Percentiles rank a stretch among this genome's conserved stretches.
Evolutionary conservation across 2,329 filamentous ascomycete species (phyloP).

Genomic region (Fusarium abutilonis): DNA sequence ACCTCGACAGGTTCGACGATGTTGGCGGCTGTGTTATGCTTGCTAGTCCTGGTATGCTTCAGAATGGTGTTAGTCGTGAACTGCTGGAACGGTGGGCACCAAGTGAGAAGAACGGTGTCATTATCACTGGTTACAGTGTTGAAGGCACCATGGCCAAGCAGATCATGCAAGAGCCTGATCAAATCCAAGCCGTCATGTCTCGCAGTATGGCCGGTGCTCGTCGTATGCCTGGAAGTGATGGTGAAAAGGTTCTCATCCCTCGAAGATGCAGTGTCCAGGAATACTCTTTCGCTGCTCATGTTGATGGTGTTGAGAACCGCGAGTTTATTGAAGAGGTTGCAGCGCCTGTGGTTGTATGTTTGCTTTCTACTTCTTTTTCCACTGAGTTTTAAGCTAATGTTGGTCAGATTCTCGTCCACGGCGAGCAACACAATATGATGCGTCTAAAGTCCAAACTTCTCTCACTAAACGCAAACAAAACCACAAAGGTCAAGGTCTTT

Average conservation of each 20-base stretch:
- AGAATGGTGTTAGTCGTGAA: constrained; percentile 93
- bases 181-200: constrained; percentile 94
- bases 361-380: not conserved
- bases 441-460: constrained; percentile 93
- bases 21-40: constrained; percentile 97
- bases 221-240: constrained; percentile 70
- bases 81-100: constrained; percentile 95
- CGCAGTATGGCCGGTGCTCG: constrained; percentile 72
- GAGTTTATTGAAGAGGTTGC: constrained; percentile 96
- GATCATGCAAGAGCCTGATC: constrained; percentile 92
- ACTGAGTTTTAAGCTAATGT: constrained; percentile 13
- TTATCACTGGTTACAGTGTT: constrained; percentile 98
- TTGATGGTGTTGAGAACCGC: constrained; percentile 93
- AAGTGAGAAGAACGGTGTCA: constrained; percentile 95
- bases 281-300: constrained; percentile 94
- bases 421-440: constrained; percentile 98
- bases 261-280: constrained; percentile 93
- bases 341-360: constrained; percentile 88
- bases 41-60: constrained; percentile 96
- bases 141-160: constrained; percentile 98
- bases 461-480: constrained; percentile 86
- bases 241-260: constrained; percentile 91
- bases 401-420: constrained; percentile 87
- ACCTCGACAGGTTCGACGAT: constrained; percentile 94
- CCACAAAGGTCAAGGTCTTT: constrained; percentile 87